phyloP scores from a whole-genome alignment of 176 grass and related monocot species.

The Carex scoparia region DNA sequence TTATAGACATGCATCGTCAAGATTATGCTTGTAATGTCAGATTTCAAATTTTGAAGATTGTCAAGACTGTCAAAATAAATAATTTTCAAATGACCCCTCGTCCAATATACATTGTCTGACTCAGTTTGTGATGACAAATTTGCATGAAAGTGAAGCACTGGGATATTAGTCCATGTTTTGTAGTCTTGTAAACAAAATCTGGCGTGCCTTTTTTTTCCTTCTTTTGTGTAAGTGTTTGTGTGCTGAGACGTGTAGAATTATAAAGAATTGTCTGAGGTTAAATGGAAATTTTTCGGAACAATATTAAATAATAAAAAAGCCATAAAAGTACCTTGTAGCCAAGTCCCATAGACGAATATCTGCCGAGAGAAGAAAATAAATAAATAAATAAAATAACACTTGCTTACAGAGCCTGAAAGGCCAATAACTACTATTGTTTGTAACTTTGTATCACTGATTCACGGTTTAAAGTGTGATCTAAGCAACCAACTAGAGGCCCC shows the following conservation, averaged over 20 bases:
- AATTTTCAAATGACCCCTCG: not conserved
- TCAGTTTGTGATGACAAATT: not conserved
- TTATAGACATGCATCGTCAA: not conserved
- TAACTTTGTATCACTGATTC: not conserved
- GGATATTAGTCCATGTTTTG: not conserved
- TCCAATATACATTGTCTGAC: not conserved
- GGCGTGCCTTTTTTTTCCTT: not conserved
- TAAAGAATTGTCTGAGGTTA: not conserved
- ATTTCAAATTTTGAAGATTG: not conserved
- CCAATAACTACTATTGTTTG: not conserved
- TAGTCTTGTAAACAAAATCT: not conserved
- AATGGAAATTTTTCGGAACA: not conserved
- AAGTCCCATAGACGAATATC: constrained; percentile 96
- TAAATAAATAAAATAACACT: constrained; percentile 7
- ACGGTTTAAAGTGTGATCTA: not conserved
- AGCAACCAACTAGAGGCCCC: not conserved
- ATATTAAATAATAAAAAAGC: not conserved
- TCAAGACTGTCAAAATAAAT: not conserved
- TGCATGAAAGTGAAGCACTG: not conserved
- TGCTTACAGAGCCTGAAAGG: not conserved
- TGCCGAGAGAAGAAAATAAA: constrained; percentile 35
- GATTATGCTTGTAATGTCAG: not conserved
- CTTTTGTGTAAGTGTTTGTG: not conserved
- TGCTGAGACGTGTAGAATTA: not conserved
- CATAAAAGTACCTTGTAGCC: constrained; percentile 58